Evolutionary conservation across 345 rosid species (phyloP).

Genomic region (Melaleuca alternifolia): DNA sequence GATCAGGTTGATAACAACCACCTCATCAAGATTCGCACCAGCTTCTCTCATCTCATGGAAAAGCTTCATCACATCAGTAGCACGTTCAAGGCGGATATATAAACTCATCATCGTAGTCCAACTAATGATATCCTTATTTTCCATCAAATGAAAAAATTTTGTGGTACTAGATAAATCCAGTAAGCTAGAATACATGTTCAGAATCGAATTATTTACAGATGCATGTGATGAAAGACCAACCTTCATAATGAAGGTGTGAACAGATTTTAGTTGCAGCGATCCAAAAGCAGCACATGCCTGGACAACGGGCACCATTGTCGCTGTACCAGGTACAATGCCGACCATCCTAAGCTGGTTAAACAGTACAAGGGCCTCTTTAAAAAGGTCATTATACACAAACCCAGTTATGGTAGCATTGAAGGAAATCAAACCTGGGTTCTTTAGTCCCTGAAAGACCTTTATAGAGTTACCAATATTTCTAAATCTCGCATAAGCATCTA

Average conservation of each 20-base stretch:
- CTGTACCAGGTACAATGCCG: constrained; percentile 19
- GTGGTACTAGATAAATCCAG: constrained; percentile 19
- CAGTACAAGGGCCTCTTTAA: constrained; percentile 12
- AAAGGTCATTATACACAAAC: constrained; percentile 13
- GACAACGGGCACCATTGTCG: constrained; percentile 14
- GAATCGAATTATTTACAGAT: constrained; percentile 22
- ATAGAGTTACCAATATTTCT: constrained; percentile 11
- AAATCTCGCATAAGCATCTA: constrained; percentile 28
- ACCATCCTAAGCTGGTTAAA: constrained; percentile 14
- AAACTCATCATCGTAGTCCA: constrained; percentile 33
- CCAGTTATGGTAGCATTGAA: constrained; percentile 28
- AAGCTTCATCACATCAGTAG: constrained; percentile 14
- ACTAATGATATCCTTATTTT: constrained; percentile 26
- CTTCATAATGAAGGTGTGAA: constrained; percentile 24
- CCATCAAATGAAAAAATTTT: constrained; percentile 15
- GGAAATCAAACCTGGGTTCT: constrained; percentile 20
- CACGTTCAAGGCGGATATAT: constrained; percentile 18
- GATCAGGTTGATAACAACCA: constrained; percentile 23
- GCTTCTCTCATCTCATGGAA: constrained; percentile 15
- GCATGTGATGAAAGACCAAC: constrained; percentile 14
- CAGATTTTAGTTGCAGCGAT: constrained; percentile 7
- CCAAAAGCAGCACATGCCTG: constrained; percentile 17
- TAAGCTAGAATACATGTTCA: constrained; percentile 27
- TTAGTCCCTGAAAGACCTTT: constrained; percentile 17
- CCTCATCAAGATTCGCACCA: constrained; percentile 8